A percentile compares a stretch with the other conserved stretches of the same genome.
phyloP scores from a whole-genome alignment of 208 protist species.

The Leishmania tarentolae region DNA sequence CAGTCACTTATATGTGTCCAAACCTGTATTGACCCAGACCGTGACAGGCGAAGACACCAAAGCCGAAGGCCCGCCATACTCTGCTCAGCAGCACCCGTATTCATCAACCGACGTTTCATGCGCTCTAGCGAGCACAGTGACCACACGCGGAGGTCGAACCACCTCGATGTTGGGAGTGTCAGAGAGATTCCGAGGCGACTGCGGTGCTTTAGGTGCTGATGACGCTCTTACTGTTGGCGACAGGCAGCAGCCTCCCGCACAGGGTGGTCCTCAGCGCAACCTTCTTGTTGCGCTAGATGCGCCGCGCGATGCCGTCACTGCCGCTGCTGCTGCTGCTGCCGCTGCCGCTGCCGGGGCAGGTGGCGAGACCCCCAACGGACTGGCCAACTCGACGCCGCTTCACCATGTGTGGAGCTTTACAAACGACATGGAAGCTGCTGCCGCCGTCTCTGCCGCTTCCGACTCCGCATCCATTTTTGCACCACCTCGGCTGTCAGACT shows the following conservation, averaged over 20 bases:
- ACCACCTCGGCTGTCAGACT: neutral
- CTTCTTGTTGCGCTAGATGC: conserved; percentile 10
- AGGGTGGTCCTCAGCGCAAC: conserved; percentile 1
- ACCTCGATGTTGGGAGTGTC: neutral
- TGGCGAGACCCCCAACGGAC: conserved; percentile 4
- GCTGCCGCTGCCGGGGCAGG: neutral
- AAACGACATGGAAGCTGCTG: too few relatives aligned
- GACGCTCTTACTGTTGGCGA: neutral
- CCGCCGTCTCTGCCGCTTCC: neutral
- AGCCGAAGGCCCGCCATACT: neutral
- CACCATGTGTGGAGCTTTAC: neutral
- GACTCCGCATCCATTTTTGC: neutral
- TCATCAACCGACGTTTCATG: neutral
- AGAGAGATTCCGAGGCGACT: neutral
- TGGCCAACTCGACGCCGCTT: conserved; percentile 14
- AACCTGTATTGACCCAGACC: neutral
- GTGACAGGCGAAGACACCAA: neutral
- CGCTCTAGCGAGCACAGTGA: neutral
- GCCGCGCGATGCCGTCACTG: conserved; percentile 8
- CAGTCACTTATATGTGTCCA: conserved; percentile 22
- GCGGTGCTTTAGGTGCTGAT: neutral
- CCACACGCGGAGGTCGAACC: too few relatives aligned
- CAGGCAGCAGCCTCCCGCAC: neutral
- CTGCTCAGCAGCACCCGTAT: conserved; percentile 3
- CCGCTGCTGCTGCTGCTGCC: neutral